A percentile compares a stretch with the other conserved stretches of the same genome.
These are phyloP conservation scores for Aspergillus spinulosporus DNA, from an alignment of 2,329 filamentous ascomycete genomes.

Conservation along the genomic window DNA sequence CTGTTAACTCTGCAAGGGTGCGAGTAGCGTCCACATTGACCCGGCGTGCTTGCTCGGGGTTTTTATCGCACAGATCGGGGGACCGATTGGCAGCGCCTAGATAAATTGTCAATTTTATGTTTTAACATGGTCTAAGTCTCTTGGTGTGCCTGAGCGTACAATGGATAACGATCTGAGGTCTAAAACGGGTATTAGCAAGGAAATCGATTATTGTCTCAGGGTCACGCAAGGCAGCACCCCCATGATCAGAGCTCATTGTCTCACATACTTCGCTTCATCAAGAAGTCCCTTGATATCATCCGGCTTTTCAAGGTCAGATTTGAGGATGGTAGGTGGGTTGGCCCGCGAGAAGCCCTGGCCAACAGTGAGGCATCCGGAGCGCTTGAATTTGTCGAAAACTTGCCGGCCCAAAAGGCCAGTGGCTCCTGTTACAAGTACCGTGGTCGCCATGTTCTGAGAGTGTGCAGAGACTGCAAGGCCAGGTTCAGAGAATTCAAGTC, in stretches of 20 bases:
- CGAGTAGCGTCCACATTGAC: conserved; percentile 74
- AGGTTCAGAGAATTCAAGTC: conserved; percentile 8
- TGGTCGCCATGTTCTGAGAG: conserved; percentile 43
- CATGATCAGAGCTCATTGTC: not conserved
- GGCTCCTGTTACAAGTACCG: conserved; percentile 76
- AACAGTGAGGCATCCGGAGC: conserved; percentile 66
- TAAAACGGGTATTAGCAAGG: conserved; percentile 34
- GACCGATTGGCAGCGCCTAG: conserved; percentile 82
- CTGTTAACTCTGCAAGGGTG: conserved; percentile 66
- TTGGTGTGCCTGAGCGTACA: conserved; percentile 55
- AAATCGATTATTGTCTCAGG: not conserved
- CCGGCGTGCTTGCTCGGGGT: conserved; percentile 71
- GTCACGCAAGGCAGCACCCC: not conserved
- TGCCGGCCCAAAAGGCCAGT: conserved; percentile 81
- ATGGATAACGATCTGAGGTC: conserved; percentile 76
- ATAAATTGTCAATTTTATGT: conserved; percentile 14
- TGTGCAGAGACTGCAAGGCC: conserved; percentile 5
- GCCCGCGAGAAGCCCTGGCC: conserved; percentile 75
- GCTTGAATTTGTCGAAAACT: conserved; percentile 69
- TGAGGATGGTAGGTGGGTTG: conserved; percentile 66
- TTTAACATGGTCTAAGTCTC: not conserved
- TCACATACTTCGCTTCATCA: conserved; percentile 53
- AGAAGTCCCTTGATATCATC: conserved; percentile 50
- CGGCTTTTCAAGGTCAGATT: conserved; percentile 52
- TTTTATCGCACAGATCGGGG: conserved; percentile 78